A percentile compares a stretch with the other conserved stretches of the same genome.
phyloP scores from a whole-genome alignment of 495 filamentous ascomycete genomes.

The Aspergillus olivimuriae region DNA sequence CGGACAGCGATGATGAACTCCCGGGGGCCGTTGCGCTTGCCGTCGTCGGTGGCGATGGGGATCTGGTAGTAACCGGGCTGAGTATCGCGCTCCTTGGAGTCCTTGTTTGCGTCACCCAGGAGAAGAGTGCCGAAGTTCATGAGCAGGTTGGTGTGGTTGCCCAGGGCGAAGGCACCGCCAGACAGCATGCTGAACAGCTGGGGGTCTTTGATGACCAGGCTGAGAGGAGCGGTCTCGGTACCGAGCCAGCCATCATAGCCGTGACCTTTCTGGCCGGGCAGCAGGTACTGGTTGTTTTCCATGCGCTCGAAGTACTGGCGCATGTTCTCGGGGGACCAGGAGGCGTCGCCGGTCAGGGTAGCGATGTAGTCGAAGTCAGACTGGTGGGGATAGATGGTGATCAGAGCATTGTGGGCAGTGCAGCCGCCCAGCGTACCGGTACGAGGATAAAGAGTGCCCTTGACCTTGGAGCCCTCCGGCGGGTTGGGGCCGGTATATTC shows the following conservation, averaged over 20 bases:
- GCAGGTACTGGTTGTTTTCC: slow-evolving; percentile 49
- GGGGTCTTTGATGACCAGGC: slow-evolving; percentile 42
- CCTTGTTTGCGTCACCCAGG: slow-evolving; percentile 46
- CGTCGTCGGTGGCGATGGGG: slow-evolving; percentile 41
- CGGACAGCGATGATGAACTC: slow-evolving; percentile 48
- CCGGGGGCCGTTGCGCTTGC: slow-evolving; percentile 43
- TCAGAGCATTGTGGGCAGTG: slow-evolving; percentile 41
- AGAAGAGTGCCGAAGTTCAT: slow-evolving; percentile 39
- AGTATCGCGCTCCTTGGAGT: slow-evolving; percentile 30
- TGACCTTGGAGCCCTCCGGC: slow-evolving; percentile 29
- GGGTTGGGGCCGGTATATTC: slow-evolving; percentile 34
- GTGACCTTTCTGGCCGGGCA: slow-evolving; percentile 38
- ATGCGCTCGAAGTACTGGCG: slow-evolving; percentile 37
- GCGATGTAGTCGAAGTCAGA: slow-evolving; percentile 45
- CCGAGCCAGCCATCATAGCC: slow-evolving; percentile 54
- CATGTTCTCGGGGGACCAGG: slow-evolving; percentile 39
- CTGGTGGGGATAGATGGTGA: slow-evolving; percentile 32
- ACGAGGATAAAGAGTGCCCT: slow-evolving; percentile 43
- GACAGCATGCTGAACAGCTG: slow-evolving; percentile 45
- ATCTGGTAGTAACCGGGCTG: slow-evolving; percentile 45
- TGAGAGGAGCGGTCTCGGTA: slow-evolving; percentile 41
- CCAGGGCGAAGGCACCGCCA: slow-evolving; percentile 46
- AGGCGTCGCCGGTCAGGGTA: slow-evolving; percentile 34
- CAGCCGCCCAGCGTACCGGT: slow-evolving; percentile 43
- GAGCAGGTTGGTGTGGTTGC: slow-evolving; percentile 33